Conservation (phyloP, 352 stramenopile species). For the Stramenopiles sp. region DNA sequence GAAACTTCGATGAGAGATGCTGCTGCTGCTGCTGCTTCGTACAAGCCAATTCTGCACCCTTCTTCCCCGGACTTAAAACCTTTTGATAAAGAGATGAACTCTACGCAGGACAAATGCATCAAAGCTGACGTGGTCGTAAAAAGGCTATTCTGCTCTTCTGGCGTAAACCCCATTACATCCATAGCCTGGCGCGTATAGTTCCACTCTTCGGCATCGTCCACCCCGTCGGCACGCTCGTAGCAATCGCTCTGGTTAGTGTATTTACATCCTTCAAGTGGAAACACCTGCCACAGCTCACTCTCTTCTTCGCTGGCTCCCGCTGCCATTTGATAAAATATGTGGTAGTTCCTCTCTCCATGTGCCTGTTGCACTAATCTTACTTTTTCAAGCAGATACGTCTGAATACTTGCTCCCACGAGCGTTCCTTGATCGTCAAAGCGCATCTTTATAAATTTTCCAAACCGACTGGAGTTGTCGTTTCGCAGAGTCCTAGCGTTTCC, state of each 20-base stretch:
- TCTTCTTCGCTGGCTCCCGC: slow-evolving; percentile 37
- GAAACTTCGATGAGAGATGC: slow-evolving; percentile 64
- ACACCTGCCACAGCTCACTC: slow-evolving; percentile 7
- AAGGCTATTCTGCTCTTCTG: slow-evolving; percentile 65
- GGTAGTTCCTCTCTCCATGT: slow-evolving; percentile 87
- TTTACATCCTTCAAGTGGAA: slow-evolving; percentile 9
- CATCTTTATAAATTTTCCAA: slow-evolving; percentile 82
- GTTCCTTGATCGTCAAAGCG: slow-evolving; percentile 42
- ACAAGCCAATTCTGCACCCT: slow-evolving; percentile 37
- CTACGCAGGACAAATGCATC: slow-evolving; percentile 80
- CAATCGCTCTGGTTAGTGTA: slow-evolving; percentile 47
- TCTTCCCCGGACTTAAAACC: slow-evolving; percentile 29
- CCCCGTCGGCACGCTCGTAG: slow-evolving; percentile 36
- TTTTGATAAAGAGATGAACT: slow-evolving; percentile 40
- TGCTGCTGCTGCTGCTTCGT: slow-evolving; percentile 32
- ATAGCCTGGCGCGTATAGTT: slow-evolving; percentile 46
- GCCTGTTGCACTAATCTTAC: slow-evolving; percentile 76
- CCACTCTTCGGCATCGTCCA: slow-evolving; percentile 59
- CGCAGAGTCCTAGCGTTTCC: slow-evolving; percentile 84
- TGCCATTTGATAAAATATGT: slow-evolving; percentile 92
- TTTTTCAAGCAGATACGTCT: slow-evolving; percentile 88
- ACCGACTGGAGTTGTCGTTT: slow-evolving; percentile 83
- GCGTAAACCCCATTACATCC: slow-evolving; percentile 51
- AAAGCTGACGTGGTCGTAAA: slow-evolving; percentile 70
- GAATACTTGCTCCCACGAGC: slow-evolving; percentile 47